phyloP scores from a whole-genome alignment of 257 asterid genomes.

The Solanum tarijense region DNA sequence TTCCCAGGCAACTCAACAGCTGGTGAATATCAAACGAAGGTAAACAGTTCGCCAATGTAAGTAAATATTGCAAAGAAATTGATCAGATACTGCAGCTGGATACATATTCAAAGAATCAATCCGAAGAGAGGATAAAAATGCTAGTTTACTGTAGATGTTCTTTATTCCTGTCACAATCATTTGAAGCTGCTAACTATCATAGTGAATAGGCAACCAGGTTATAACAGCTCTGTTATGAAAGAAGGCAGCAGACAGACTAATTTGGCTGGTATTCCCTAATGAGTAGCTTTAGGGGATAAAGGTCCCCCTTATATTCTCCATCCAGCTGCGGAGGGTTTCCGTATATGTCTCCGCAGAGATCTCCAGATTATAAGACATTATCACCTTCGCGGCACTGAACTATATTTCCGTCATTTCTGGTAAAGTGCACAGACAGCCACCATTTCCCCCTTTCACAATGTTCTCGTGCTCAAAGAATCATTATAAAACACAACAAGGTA shows the following conservation, averaged over 20 bases:
- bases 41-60: neutral
- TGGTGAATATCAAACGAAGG: neutral
- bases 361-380: neutral
- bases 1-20: constrained; percentile 9
- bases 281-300: too few relatives aligned
- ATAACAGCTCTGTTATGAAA: neutral
- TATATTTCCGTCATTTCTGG: too few relatives aligned
- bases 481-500: neutral
- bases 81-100: neutral
- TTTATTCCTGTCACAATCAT: neutral
- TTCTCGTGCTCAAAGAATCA: neutral
- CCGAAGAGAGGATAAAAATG: neutral
- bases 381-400: neutral
- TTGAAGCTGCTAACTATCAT: neutral
- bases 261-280: too few relatives aligned
- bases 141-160: neutral
- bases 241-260: too few relatives aligned
- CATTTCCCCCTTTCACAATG: neutral
- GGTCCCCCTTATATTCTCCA: too few relatives aligned
- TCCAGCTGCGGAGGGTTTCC: neutral
- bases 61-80: neutral
- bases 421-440: neutral
- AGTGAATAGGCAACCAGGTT: neutral
- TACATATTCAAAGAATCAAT: neutral
- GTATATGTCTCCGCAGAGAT: neutral